A percentile compares a stretch with the other conserved stretches of the same genome.
phyloP scores from a whole-genome alignment of 2,329 filamentous ascomycete genomes.

The Fusarium pseudonygamai region DNA sequence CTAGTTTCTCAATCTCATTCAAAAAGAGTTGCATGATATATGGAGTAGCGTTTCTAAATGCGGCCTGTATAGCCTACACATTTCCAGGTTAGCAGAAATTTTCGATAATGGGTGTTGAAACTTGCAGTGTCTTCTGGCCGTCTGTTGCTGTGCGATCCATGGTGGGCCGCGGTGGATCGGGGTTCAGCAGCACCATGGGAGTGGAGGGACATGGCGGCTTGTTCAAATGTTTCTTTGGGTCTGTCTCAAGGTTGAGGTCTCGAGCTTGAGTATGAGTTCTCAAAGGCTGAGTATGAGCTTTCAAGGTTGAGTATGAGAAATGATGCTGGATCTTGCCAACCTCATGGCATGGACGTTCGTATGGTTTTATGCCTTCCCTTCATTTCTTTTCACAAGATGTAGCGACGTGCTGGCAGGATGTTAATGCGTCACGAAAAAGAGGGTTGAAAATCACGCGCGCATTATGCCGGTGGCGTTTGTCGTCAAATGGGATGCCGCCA shows the following conservation, averaged over 20 bases:
- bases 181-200: accelerated
- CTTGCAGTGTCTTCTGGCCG: background rate
- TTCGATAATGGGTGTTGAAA: too few species aligned
- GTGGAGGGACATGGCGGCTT: accelerated
- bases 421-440: accelerated
- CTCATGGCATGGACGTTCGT: too few species aligned
- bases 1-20: background rate
- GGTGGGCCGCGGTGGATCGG: background rate
- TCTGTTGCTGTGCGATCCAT: accelerated
- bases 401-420: accelerated
- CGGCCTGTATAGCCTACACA: background rate
- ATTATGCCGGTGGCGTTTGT: background rate
- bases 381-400: too few species aligned
- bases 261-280: too few species aligned
- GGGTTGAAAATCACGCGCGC: background rate
- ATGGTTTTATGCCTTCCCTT: too few species aligned
- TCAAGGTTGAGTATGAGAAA: background rate
- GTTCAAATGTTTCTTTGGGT: accelerated
- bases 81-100: accelerated
- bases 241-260: background rate
- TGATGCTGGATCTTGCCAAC: background rate
- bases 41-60: background rate
- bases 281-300: too few species aligned
- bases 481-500: background rate
- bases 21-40: background rate